Evolutionary conservation across 2,329 filamentous ascomycete genomes (phyloP).

Genomic region (Penicillium sp.): DNA sequence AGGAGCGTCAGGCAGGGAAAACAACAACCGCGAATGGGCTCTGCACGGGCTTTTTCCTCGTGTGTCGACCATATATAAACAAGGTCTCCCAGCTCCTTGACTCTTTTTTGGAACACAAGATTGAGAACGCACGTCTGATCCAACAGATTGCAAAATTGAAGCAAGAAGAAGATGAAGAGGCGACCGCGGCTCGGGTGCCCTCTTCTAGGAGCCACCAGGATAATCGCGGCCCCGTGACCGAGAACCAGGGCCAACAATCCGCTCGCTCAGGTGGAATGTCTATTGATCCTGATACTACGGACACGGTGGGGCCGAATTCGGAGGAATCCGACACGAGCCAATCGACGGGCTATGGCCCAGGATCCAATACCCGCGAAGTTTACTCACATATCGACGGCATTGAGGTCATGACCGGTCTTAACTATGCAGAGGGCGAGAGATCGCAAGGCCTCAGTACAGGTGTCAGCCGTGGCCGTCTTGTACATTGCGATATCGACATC

Average conservation of each 20-base stretch:
- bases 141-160: conserved; percentile 82
- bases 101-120: conserved; percentile 93
- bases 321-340: conserved; percentile 45
- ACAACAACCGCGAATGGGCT: conserved; percentile 63
- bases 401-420: conserved; percentile 85
- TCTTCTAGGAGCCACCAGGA: conserved; percentile 29
- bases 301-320: conserved; percentile 30
- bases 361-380: conserved; percentile 83
- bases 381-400: conserved; percentile 79
- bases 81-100: conserved; percentile 82
- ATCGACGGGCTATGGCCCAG: conserved; percentile 71
- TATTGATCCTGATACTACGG: conserved; percentile 24
- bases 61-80: conserved; percentile 84
- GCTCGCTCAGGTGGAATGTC: neutral
- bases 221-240: neutral
- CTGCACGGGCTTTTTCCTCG: conserved; percentile 90
- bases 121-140: conserved; percentile 84
- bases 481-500: conserved; percentile 82
- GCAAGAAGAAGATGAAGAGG: conserved; percentile 78
- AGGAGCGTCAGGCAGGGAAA: conserved; percentile 59
- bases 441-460: conserved; percentile 86
- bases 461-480: conserved; percentile 72
- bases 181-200: conserved; percentile 63
- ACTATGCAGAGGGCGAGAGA: conserved; percentile 84
- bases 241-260: neutral